Conservation (phyloP, 306 rosid genomes). For the Cicer judaicum region DNA sequence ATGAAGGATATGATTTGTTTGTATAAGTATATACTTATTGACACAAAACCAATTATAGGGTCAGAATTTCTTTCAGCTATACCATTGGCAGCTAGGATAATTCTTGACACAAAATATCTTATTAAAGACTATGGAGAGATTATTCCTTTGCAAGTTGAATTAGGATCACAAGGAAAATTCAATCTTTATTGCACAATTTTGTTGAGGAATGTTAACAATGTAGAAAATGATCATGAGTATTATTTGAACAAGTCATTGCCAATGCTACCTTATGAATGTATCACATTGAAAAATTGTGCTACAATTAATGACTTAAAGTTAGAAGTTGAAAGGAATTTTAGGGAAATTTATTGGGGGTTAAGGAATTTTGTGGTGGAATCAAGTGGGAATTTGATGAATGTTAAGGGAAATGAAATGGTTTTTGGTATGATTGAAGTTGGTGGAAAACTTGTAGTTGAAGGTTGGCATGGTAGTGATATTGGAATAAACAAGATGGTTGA, state of each 20-base stretch:
- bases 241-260: constrained; percentile 17
- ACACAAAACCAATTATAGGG: constrained; percentile 49
- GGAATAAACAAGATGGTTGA: constrained; percentile 29
- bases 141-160: constrained; percentile 47
- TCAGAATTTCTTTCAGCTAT: constrained; percentile 62
- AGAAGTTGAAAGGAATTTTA: constrained; percentile 72
- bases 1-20: constrained; percentile 71
- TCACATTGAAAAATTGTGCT: constrained; percentile 56
- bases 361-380: constrained; percentile 66
- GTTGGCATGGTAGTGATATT: constrained; percentile 43
- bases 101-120: constrained; percentile 75
- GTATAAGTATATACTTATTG: constrained; percentile 65
- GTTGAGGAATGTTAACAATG: constrained; percentile 45
- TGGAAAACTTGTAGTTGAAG: constrained; percentile 61
- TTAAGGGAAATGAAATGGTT: constrained; percentile 59
- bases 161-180: constrained; percentile 55
- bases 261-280: constrained; percentile 68
- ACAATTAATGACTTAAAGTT: constrained; percentile 69
- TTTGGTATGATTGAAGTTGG: constrained; percentile 66
- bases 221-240: not conserved
- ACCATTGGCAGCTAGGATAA: constrained; percentile 66
- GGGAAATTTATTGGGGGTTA: constrained; percentile 78
- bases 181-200: constrained; percentile 59
- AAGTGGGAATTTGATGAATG: constrained; percentile 51
- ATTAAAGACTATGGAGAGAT: constrained; percentile 61